These are phyloP conservation scores for Schizonepeta tenuifolia DNA, from an alignment of 257 asterid genomes.

Conservation along the genomic window DNA sequence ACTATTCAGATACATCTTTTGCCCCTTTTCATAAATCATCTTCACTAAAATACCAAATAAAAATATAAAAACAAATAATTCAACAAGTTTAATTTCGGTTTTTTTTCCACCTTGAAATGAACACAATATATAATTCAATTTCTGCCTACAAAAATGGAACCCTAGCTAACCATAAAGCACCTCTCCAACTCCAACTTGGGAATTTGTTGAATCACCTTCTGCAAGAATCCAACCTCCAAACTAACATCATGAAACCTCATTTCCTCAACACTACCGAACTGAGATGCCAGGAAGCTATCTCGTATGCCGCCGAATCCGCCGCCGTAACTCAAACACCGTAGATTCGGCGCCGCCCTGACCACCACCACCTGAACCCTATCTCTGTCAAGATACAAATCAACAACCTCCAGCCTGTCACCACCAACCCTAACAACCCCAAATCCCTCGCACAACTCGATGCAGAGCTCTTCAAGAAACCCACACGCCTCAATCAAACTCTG, in stretches of 20 bases:
- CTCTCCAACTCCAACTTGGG: not conserved
- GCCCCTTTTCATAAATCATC: too few species aligned
- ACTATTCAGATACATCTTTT: too few species aligned
- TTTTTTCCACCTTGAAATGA: too few species aligned
- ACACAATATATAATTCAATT: too few species aligned
- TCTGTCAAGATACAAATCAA: conserved; percentile 6
- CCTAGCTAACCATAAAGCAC: not conserved
- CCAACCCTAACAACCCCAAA: not conserved
- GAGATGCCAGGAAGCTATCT: not conserved
- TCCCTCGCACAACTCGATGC: not conserved
- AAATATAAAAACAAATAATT: too few species aligned
- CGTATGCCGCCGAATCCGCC: not conserved
- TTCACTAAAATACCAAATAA: too few species aligned
- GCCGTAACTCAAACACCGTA: not conserved
- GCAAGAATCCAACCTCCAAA: not conserved
- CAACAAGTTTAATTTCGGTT: too few species aligned
- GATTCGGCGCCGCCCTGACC: conserved; percentile 19
- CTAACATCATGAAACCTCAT: not conserved
- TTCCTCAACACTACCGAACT: not conserved
- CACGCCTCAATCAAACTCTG: conserved; percentile 11
- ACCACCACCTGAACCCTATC: conserved; percentile 11
- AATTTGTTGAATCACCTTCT: not conserved
- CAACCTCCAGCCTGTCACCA: conserved; percentile 12
- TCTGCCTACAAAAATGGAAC: too few species aligned
- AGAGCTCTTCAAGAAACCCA: conserved; percentile 4